Evolutionary conservation across 225 moss, liverwort and hornwort genomes (phyloP).

Genomic region (Pleurozium schreberi): DNA sequence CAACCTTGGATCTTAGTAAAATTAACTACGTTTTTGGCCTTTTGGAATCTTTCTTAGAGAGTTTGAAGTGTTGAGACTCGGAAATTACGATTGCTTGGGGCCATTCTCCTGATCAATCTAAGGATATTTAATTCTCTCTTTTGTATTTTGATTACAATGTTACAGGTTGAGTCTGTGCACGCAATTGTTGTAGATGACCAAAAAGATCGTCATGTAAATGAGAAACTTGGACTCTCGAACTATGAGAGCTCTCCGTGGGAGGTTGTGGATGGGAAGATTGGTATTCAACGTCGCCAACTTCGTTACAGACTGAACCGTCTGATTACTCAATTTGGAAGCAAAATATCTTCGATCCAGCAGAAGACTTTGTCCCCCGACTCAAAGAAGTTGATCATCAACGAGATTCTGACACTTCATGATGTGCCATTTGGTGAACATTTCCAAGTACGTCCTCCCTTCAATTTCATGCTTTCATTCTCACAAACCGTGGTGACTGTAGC

Average conservation of each 20-base stretch:
- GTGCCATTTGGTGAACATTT: conserved; percentile 84
- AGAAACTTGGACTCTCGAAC: conserved; percentile 42
- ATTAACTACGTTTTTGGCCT: background rate
- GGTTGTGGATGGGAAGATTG: conserved; percentile 34
- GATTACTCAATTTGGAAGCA: conserved; percentile 63
- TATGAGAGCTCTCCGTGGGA: conserved; percentile 64
- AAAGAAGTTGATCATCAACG: conserved; percentile 29
- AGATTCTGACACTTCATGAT: conserved; percentile 72
- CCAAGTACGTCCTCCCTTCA: conserved; percentile 22
- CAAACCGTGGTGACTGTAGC: background rate
- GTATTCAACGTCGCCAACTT: conserved; percentile 48
- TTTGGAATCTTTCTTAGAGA: background rate
- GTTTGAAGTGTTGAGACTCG: background rate
- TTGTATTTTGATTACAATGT: background rate
- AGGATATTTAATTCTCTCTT: background rate
- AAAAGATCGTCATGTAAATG: conserved; percentile 34
- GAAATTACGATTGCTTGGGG: background rate
- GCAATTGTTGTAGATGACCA: conserved; percentile 7
- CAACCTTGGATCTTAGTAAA: background rate
- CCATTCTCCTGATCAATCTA: background rate
- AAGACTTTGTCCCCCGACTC: conserved; percentile 27
- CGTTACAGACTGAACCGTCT: conserved; percentile 45
- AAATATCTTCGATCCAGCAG: conserved; percentile 61
- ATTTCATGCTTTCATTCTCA: background rate
- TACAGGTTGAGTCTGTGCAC: conserved; percentile 35